phyloP scores from a whole-genome alignment of 164 flowering plant species.

The Vitis rotundifolia region DNA sequence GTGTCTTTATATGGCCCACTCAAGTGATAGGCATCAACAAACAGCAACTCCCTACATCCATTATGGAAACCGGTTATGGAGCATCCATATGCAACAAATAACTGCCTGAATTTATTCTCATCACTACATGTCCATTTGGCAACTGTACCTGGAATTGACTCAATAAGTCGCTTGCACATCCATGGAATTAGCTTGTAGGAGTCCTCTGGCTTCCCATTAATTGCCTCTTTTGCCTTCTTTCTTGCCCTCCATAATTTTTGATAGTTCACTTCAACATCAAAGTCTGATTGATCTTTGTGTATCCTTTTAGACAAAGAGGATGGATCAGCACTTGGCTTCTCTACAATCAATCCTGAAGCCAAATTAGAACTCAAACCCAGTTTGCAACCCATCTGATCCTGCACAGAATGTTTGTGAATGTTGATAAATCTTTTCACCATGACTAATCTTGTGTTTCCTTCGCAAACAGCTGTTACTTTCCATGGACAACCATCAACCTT shows the following conservation, averaged over 20 bases:
- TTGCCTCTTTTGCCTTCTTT: slow-evolving; percentile 1
- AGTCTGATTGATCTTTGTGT: too few species aligned
- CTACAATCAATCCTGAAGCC: too few species aligned
- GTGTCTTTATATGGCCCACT: slow-evolving; percentile 6
- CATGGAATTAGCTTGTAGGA: slow-evolving; percentile 14
- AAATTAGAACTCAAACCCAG: too few species aligned
- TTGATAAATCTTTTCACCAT: too few species aligned
- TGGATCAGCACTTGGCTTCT: too few species aligned
- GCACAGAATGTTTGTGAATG: too few species aligned
- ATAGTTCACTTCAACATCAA: background rate
- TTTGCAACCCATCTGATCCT: too few species aligned
- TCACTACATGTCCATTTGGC: slow-evolving; percentile 11
- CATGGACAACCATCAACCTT: too few species aligned
- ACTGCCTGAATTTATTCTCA: slow-evolving; percentile 8
- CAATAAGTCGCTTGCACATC: slow-evolving; percentile 9
- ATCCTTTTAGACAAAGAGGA: too few species aligned
- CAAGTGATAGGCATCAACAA: slow-evolving; percentile 10
- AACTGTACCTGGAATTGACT: slow-evolving; percentile 12
- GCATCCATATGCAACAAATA: slow-evolving; percentile 15
- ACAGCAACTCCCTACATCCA: slow-evolving; percentile 11
- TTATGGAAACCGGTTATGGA: slow-evolving; percentile 7
- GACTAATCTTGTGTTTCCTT: too few species aligned
- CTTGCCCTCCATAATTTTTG: slow-evolving; percentile 6
- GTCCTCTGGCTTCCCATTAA: slow-evolving; percentile 7
- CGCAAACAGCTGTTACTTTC: too few species aligned